phyloP scores from a whole-genome alignment of 805 yeast species.

The Pichia insulana region DNA sequence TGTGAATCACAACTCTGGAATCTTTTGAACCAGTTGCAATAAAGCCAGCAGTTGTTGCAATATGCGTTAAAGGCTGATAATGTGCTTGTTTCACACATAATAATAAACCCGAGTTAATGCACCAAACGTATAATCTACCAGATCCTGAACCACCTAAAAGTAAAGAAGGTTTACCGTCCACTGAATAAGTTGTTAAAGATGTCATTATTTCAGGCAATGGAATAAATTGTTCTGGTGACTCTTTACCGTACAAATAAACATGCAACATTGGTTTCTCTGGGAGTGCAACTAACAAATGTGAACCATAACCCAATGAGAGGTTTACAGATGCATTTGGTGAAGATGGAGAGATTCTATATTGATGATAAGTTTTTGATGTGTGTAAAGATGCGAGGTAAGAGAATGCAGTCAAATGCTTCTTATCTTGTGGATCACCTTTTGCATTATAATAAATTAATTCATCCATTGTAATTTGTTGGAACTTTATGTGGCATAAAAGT shows the following conservation, averaged over 20 bases:
- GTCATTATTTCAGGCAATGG: constrained; percentile 76
- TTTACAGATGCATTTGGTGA: constrained; percentile 37
- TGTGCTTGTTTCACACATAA: constrained; percentile 71
- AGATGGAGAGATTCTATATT: constrained; percentile 46
- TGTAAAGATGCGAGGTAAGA: constrained; percentile 36
- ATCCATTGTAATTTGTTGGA: constrained; percentile 31
- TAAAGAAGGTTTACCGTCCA: constrained; percentile 33
- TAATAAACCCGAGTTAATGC: constrained; percentile 65
- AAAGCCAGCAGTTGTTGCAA: constrained; percentile 57
- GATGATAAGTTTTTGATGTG: constrained; percentile 38
- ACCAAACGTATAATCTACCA: constrained; percentile 87
- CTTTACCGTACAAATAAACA: constrained; percentile 63
- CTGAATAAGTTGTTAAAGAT: constrained; percentile 35
- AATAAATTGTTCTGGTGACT: constrained; percentile 65
- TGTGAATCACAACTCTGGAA: constrained; percentile 58
- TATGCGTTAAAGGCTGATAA: constrained; percentile 61
- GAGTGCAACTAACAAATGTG: constrained; percentile 55
- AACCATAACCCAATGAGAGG: constrained; percentile 39
- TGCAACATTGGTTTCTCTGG: constrained; percentile 66
- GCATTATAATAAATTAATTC: constrained; percentile 42
- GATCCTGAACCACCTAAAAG: constrained; percentile 64
- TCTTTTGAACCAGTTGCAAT: constrained; percentile 75
- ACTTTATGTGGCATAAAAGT: too few relatives aligned
- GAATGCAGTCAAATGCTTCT: constrained; percentile 26
- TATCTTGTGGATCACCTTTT: constrained; percentile 36